A percentile compares a stretch with the other conserved stretches of the same genome.
Conservation (phyloP, 257 asterid species). For the Ilex aquifolium region DNA sequence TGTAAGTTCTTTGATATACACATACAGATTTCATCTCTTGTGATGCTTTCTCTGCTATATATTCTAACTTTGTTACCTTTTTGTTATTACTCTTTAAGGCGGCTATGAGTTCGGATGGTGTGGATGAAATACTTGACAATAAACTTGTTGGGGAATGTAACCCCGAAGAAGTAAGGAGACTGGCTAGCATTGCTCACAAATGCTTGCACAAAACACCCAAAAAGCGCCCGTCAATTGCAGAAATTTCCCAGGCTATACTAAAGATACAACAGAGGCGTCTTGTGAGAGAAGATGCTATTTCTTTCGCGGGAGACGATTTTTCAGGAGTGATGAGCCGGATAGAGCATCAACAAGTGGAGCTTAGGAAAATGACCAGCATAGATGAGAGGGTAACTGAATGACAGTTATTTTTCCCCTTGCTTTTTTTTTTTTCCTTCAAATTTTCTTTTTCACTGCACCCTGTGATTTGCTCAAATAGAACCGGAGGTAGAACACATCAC, state of each 20-base stretch:
- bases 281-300: conserved; percentile 56
- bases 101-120: conserved; percentile 79
- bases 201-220: conserved; percentile 64
- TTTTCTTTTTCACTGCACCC: not conserved
- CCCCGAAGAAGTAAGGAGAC: conserved; percentile 59
- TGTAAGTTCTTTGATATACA: conserved; percentile 34
- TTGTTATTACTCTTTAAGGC: conserved; percentile 39
- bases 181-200: conserved; percentile 67
- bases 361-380: conserved; percentile 51
- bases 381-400: conserved; percentile 31
- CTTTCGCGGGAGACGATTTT: conserved; percentile 51
- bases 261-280: conserved; percentile 62
- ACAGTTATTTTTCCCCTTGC: conserved; percentile 6
- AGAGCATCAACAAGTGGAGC: conserved; percentile 65
- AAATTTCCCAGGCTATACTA: conserved; percentile 72
- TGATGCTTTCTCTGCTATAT: not conserved
- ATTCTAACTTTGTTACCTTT: not conserved
- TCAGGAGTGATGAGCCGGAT: conserved; percentile 63
- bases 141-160: conserved; percentile 63
- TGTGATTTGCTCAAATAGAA: too few relatives aligned
- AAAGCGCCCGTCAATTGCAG: conserved; percentile 75
- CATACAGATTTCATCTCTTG: not conserved
- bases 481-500: too few relatives aligned
- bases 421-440: not conserved
- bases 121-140: conserved; percentile 82